These are phyloP conservation scores for Mucor racemosus DNA, from an alignment of 371 early-diverging fungal genomes.

Conservation along the genomic window DNA sequence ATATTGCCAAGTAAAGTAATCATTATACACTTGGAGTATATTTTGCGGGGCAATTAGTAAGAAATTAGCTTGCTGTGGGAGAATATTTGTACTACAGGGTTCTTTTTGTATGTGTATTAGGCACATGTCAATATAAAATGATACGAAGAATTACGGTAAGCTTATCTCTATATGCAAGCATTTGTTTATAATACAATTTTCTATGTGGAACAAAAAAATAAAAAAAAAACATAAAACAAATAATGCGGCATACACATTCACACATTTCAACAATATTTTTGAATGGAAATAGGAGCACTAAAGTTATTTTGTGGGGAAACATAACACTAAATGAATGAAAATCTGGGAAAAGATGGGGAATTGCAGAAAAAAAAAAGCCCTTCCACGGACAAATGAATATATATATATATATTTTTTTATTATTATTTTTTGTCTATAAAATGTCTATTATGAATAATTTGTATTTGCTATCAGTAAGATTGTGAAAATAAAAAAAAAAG, in stretches of 20 bases:
- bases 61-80: not conserved
- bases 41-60: not conserved
- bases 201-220: not conserved
- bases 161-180: not conserved
- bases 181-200: not conserved
- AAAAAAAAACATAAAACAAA: no score
- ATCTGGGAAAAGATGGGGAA: slow-evolving; percentile 74
- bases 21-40: not conserved
- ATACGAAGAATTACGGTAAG: not conserved
- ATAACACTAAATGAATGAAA: not conserved
- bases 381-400: not conserved
- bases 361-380: slow-evolving; percentile 62
- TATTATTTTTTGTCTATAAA: not conserved
- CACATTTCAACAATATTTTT: no score
- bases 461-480: no score
- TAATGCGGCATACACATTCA: not conserved
- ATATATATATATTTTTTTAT: not conserved
- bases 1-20: not conserved
- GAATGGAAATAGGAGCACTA: not conserved
- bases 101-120: not conserved
- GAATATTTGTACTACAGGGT: slow-evolving; percentile 1
- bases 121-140: slow-evolving; percentile 4
- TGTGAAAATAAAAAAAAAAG: not conserved
- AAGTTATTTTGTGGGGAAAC: not conserved
- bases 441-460: not conserved